Evolutionary conservation across 1,139 yeast genomes (phyloP), one percentile per base, ranked within the genome.

Genomic region (Nakaseomyces uthaithaninus): DNA sequence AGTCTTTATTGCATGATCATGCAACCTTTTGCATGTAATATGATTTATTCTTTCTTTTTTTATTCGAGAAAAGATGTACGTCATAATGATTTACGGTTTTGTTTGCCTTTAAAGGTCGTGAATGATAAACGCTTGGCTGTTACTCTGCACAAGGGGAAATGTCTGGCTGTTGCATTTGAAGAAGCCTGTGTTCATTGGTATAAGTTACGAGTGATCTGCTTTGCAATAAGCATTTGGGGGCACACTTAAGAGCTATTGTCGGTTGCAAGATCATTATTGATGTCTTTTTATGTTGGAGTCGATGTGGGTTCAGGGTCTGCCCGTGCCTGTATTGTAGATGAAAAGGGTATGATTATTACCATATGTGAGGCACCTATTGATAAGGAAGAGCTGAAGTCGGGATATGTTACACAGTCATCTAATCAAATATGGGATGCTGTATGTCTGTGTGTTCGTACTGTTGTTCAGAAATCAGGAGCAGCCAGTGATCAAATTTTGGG

Each of bases 271-370:
- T n/a, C n/a, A n/a, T 38, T 31, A 28, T 45, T 41, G 36, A 47
- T 45, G 46, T 45, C 41, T 67, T 81, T 77, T 62, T 87, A 80
- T 56, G 76, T 89, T 38, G 97, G 97, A 45, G 95, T 91, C 12
- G 98, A 91, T 59, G 97, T 91, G 26, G 98, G 98, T 19, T 89
- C 98, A 1, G 98, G 97, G 14, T 83, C 95, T 3, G 96, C 95
- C 10, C 71, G 98, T 49, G 97, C 97, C 3, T 91, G 95, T 58
- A 68, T 91, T 20, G 85, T 89, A 48, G 93, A 89, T 60, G 73
- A 78, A 53, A 68, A 73, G 38, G 97, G 98, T 42, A 78, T 81
- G 39, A 87, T 91, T 42, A 66, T 86, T 38, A 85, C 94, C 0
- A 66, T 87, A 43, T 76, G 91, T 20, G 87, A 89, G 55, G 72